phyloP scores from a whole-genome alignment of 2,329 filamentous ascomycete species.

The Penicillium sp. region DNA sequence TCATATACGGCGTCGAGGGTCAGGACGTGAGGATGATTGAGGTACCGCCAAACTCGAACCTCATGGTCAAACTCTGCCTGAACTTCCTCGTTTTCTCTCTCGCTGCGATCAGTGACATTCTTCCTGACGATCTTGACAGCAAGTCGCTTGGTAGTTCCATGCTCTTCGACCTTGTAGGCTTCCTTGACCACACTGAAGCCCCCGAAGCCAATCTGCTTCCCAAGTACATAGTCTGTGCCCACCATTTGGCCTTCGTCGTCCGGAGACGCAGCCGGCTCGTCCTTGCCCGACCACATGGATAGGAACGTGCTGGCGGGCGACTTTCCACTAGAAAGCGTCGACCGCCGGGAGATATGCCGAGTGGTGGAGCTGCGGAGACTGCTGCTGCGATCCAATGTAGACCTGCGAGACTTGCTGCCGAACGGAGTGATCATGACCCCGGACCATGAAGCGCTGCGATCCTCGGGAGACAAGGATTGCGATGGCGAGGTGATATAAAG shows the following conservation, averaged over 20 bases:
- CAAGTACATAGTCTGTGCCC: constrained; percentile 67
- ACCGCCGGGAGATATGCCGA: constrained; percentile 48
- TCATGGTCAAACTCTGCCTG: constrained; percentile 71
- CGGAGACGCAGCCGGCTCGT: constrained; percentile 51
- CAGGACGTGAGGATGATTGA: constrained; percentile 64
- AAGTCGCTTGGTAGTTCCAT: constrained; percentile 53
- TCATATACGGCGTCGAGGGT: constrained; percentile 66
- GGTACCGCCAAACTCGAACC: constrained; percentile 67
- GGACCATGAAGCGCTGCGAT: constrained; percentile 46
- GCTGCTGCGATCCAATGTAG: constrained; percentile 36
- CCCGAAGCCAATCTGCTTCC: constrained; percentile 65
- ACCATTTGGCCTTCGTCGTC: constrained; percentile 70
- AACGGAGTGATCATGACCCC: constrained; percentile 33
- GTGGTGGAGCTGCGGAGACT: constrained; percentile 37
- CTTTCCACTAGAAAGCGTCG: constrained; percentile 54
- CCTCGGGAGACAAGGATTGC: constrained; percentile 43
- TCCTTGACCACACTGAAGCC: constrained; percentile 70
- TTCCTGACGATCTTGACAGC: constrained; percentile 71
- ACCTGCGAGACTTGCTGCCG: constrained; percentile 40
- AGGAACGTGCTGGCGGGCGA: constrained; percentile 62
- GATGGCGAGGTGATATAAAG: constrained; percentile 41
- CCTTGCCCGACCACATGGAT: constrained; percentile 53
- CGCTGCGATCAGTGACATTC: constrained; percentile 55
- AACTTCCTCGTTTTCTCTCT: constrained; percentile 64
- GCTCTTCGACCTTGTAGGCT: constrained; percentile 62